Percentiles rank a stretch among this genome's conserved stretches.
These are phyloP conservation scores for Colletotrichum godetiae DNA, from an alignment of 2,329 filamentous ascomycete species.

Conservation along the genomic window DNA sequence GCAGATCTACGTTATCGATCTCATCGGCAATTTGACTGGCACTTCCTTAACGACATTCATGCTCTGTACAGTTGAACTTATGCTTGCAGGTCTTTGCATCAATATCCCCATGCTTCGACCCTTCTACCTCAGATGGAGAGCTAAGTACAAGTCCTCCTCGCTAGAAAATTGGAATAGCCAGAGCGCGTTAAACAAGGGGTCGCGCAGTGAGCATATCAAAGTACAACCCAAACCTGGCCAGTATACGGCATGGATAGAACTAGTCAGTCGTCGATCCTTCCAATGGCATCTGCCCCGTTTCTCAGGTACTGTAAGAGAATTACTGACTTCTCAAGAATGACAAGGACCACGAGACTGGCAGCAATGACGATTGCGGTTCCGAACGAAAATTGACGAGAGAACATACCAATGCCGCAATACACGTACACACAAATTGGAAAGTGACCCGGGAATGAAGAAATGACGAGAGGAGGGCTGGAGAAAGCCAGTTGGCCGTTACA, in stretches of 20 bases:
- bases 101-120: constrained; percentile 55
- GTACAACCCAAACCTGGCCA: constrained; percentile 25
- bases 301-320: not conserved
- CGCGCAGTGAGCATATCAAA: constrained; percentile 1
- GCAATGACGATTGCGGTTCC: constrained; percentile 39
- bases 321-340: constrained; percentile 25
- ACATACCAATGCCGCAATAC: constrained; percentile 27
- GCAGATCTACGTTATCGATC: constrained; percentile 50
- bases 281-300: not conserved
- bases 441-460: constrained; percentile 12
- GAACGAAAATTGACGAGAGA: constrained; percentile 38
- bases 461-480: not conserved
- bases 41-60: constrained; percentile 54
- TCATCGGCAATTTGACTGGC: constrained; percentile 48
- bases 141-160: constrained; percentile 45
- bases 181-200: constrained; percentile 28
- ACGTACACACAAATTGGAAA: constrained; percentile 38
- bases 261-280: constrained; percentile 21
- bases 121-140: constrained; percentile 46
- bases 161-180: constrained; percentile 40
- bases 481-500: too few species aligned
- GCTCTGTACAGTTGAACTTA: constrained; percentile 53
- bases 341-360: constrained; percentile 37
- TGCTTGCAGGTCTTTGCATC: constrained; percentile 53
- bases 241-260: constrained; percentile 30